Base-by-base conservation (phyloP, 2,329 filamentous ascomycete genomes). In the Hymenoscyphus albidus region DNA sequence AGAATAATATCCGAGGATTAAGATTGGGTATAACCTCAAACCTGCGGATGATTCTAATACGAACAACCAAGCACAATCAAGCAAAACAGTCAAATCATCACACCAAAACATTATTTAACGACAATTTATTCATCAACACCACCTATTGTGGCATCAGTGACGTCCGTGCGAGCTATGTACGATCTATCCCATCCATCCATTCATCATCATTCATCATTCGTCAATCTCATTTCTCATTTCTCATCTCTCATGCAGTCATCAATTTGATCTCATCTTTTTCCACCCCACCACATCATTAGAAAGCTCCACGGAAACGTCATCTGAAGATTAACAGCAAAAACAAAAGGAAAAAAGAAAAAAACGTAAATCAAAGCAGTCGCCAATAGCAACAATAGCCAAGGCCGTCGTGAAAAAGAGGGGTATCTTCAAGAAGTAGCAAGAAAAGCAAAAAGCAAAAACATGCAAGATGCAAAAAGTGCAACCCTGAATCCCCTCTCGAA, bases 381-480 rank as follows among this genome's bases (percentile, higher is more conserved):
- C 48, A 54, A 54, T 54, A 54, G 48, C 48, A 54, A 54, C 48
- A 27, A 27, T 54, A 54, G 48, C 48, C 48, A 54, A 54, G 18
- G 48, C 3, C 9, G 9, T 54, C 48, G 27, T 27, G 48, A 54
- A 22, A 18, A 22, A 22, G 18, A 54, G 18, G 18, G 48, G 48
- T 54, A 54, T 54, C 6, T 18, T n/a, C 18, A 44, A 18, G 3
- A n/a, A 22, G 22, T 13, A 18, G 18, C 18, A 18, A 54, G 22
- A 22, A 31, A 54, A 54, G 48, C 48, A 54, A 54, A 22, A 54
- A 48, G 48, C 48, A 54, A 51, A 51, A 54, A 54, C 18, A 54
- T 18, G 48, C 48, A 54, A 51, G 22, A 51, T 51, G 44, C 44
- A 51, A 54, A 48, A 54, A 54, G 5, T 27, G 48, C 48, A 27